Conservation (phyloP, 2,329 filamentous ascomycete genomes). For the Diplodia intermedia region DNA sequence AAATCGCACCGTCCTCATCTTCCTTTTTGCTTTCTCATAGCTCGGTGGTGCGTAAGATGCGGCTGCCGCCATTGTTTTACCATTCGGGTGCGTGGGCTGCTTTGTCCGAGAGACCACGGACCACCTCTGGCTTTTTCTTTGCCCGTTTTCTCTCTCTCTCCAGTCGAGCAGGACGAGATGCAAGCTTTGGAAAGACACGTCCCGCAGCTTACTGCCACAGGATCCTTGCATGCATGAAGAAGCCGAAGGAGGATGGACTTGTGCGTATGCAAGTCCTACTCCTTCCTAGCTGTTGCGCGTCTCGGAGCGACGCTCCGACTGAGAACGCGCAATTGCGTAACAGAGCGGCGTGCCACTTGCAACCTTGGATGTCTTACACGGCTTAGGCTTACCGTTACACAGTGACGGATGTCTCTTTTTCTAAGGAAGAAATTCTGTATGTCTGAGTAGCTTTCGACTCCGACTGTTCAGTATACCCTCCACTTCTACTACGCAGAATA, state of each 20-base stretch:
- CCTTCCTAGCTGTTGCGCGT: not conserved
- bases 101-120: not conserved
- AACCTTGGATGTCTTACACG: not conserved
- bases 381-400: not conserved
- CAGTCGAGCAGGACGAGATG: not conserved
- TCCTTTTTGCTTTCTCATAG: not conserved
- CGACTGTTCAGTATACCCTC: too few species aligned
- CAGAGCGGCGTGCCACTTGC: not conserved
- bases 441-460: not conserved
- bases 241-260: not conserved
- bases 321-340: not conserved
- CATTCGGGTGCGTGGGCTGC: not conserved
- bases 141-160: not conserved
- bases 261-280: not conserved
- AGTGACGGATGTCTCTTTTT: not conserved
- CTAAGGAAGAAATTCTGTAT: not conserved
- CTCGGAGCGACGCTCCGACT: not conserved
- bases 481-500: too few species aligned
- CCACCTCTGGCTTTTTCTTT: not conserved
- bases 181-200: not conserved
- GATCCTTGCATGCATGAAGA: not conserved
- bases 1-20: constrained; percentile 21
- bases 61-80: not conserved
- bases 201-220: not conserved
- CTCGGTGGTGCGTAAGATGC: not conserved